phyloP scores from a whole-genome alignment of 441 rosid genomes.

The Macaranga tanarius region DNA sequence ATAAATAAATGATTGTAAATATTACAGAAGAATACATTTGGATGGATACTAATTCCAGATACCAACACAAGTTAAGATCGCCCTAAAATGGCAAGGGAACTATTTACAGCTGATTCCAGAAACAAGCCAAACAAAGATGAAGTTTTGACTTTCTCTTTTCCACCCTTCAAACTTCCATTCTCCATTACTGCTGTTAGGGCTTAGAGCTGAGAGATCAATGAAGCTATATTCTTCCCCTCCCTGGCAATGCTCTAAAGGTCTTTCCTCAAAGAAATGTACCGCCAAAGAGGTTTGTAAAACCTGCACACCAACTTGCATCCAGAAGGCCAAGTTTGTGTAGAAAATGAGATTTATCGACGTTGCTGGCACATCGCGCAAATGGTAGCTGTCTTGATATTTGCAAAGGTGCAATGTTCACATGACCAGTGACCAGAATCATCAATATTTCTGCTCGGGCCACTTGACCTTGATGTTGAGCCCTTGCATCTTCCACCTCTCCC shows the following conservation, averaged over 20 bases:
- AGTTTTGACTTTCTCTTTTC: conserved; percentile 10
- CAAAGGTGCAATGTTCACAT: conserved; percentile 86
- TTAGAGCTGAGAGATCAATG: conserved; percentile 10
- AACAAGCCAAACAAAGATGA: conserved; percentile 3
- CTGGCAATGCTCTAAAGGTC: conserved; percentile 10
- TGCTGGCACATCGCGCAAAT: conserved; percentile 82
- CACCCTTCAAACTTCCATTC: conserved; percentile 16
- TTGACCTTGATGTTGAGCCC: conserved; percentile 62
- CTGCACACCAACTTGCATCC: neutral
- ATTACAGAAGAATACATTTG: conserved; percentile 26
- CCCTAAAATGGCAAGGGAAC: neutral
- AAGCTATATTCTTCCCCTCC: conserved; percentile 10
- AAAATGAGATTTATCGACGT: conserved; percentile 33
- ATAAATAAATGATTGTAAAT: conserved; percentile 17
- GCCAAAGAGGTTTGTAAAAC: conserved; percentile 11
- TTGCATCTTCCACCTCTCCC: conserved; percentile 55
- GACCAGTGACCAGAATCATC: conserved; percentile 74
- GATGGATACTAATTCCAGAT: conserved; percentile 1
- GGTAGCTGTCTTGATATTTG: conserved; percentile 53
- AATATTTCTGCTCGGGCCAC: conserved; percentile 44
- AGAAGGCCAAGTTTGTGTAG: conserved; percentile 1
- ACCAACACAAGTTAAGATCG: neutral
- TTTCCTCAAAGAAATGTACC: conserved; percentile 6
- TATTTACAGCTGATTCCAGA: conserved; percentile 30
- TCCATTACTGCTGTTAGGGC: neutral